Evolutionary conservation across 2,329 filamentous ascomycete species (phyloP).

Genomic region (Aspergillaceae sp.): DNA sequence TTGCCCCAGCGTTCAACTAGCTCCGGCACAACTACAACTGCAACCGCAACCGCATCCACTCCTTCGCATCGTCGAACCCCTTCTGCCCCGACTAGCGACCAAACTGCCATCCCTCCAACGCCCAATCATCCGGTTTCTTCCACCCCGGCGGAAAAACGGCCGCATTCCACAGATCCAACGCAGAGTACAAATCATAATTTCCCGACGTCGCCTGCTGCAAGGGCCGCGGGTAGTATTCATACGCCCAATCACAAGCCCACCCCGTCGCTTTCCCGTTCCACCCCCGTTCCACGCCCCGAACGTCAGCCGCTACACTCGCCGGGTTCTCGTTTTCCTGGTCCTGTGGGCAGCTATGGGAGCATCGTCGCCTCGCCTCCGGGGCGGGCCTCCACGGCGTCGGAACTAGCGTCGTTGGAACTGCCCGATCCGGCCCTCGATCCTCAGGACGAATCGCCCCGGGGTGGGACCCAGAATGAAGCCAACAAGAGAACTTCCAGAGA

Average conservation of each 20-base stretch:
- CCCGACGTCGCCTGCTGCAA: constrained; percentile 4
- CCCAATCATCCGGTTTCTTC: constrained; percentile 2
- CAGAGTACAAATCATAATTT: background rate
- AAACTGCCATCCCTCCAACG: constrained; percentile 4
- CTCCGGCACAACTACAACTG: constrained; percentile 4
- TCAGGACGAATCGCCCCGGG: constrained; percentile 8
- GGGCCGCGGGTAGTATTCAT: background rate
- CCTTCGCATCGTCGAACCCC: background rate
- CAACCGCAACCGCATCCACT: background rate
- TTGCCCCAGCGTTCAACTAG: constrained; percentile 30
- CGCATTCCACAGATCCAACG: background rate
- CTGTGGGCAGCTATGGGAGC: constrained; percentile 52
- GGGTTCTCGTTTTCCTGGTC: constrained; percentile 24
- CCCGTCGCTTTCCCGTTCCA: constrained; percentile 16
- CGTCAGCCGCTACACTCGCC: constrained; percentile 27
- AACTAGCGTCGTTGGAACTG: constrained; percentile 48
- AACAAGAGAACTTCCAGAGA: too few relatives aligned
- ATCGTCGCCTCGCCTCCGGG: constrained; percentile 51
- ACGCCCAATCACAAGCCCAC: background rate
- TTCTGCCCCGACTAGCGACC: background rate
- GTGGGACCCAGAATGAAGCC: background rate
- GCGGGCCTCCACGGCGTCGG: constrained; percentile 19
- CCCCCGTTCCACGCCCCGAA: constrained; percentile 31
- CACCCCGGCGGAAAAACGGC: constrained; percentile 2
- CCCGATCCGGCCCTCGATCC: constrained; percentile 54